A percentile compares a stretch with the other conserved stretches of the same genome.
Evolutionary conservation across 805 yeast genomes (phyloP).

Genomic region (Grigorovia jiainica): DNA sequence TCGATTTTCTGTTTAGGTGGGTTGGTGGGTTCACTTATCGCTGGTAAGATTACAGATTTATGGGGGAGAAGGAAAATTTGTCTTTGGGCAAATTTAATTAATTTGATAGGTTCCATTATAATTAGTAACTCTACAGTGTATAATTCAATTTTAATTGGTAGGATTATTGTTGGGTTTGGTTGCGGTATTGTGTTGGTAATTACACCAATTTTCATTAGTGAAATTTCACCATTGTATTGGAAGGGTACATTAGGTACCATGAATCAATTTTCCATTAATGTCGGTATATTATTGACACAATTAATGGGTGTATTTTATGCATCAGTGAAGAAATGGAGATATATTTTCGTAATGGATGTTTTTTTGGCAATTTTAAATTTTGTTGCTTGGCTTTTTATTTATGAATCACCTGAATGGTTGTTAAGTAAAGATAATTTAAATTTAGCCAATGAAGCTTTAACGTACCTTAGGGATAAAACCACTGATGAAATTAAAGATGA

Average conservation of each 20-base stretch:
- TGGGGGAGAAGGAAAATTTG: conserved; percentile 54
- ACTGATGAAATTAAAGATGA: conserved; percentile 14
- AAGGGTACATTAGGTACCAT: conserved; percentile 80
- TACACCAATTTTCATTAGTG: conserved; percentile 74
- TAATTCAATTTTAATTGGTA: conserved; percentile 44
- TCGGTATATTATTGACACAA: conserved; percentile 80
- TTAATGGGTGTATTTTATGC: conserved; percentile 61
- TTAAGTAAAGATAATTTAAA: conserved; percentile 13
- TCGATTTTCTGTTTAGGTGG: conserved; percentile 83
- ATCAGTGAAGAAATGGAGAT: conserved; percentile 61
- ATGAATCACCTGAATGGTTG: conserved; percentile 85
- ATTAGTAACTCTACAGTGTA: conserved; percentile 43
- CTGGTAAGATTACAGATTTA: conserved; percentile 55
- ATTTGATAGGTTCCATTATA: conserved; percentile 51
- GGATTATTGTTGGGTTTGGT: conserved; percentile 73
- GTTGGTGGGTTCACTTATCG: conserved; percentile 57
- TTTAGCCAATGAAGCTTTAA: conserved; percentile 34
- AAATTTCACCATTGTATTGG: conserved; percentile 57
- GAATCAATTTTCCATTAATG: conserved; percentile 78
- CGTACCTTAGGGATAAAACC: conserved; percentile 22
- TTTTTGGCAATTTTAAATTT: conserved; percentile 44
- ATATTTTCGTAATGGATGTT: conserved; percentile 53
- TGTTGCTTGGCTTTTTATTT: conserved; percentile 34
- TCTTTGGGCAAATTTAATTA: conserved; percentile 40
- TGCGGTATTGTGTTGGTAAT: conserved; percentile 85